Evolutionary conservation across 2,329 filamentous ascomycete genomes (phyloP), one percentile per base, ranked within the genome.

Genomic region (Monosporascus sp.): DNA sequence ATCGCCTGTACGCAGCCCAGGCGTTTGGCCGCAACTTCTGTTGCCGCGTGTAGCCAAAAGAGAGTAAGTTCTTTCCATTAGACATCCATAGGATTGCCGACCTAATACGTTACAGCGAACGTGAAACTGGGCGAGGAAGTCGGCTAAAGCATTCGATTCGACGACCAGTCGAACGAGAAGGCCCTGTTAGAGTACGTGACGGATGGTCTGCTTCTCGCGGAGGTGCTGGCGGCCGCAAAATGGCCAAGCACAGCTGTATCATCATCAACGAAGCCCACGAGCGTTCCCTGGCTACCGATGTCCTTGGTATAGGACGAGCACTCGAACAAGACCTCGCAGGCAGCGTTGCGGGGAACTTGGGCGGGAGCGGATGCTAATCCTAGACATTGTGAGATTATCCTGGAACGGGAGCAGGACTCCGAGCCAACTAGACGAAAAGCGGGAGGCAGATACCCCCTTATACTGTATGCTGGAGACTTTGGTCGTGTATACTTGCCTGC

Each of bases 161-260:
- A 99, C 73, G 94, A 99, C 71, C n/a, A n/a, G 22, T 24, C 94
- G 1, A 83, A 88, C 49, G 83, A 85, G 54, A 91, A 89, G 72
- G 99, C 94, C 1, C 83, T 95, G 56, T 83, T 99, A 69, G 99
- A 99, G 78, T 99, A 99, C 78, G 99, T 99, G 95, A 99, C 95
- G 44, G 95, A 99, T 68, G 94, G 94, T 83, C 97, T 99, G 88
- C 85, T 99, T 65, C 79, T 97, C n/a, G 67, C 81, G 66, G 94
- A 99, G 74, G 92, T 94, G 53, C 96, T 86, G 87, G 97, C 72
- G 94, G 99, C 70, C 89, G 92, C 67, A 83, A 95, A 63, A 83
- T 99, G 74, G 86, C 82, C 49, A 88, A 92, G 51, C 99, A 99
- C 75, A 94, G 90, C 77, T 95, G 90, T 65, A 97, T 99, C 68